Conservation (phyloP, 371 early-diverging fungal genomes). For the Mortierella sp. region DNA sequence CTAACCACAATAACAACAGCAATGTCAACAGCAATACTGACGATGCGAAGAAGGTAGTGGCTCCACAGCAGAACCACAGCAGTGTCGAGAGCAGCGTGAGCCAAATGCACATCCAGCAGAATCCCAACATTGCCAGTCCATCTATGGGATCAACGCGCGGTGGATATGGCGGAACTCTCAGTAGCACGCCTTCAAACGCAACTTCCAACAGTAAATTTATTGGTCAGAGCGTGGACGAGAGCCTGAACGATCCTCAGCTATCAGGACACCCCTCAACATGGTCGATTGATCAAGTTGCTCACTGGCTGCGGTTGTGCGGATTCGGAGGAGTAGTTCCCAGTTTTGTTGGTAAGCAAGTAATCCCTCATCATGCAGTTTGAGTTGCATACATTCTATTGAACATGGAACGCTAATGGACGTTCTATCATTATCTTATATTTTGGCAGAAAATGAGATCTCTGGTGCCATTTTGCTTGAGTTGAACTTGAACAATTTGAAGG, state of each 20-base stretch:
- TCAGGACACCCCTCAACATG: slow-evolving; percentile 59
- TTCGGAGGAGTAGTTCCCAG: slow-evolving; percentile 62
- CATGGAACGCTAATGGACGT: no score
- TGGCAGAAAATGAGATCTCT: slow-evolving; percentile 74
- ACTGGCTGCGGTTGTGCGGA: slow-evolving; percentile 69
- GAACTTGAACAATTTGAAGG: slow-evolving; percentile 73
- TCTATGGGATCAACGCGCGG: slow-evolving; percentile 22
- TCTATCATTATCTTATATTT: background rate
- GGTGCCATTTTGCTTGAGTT: slow-evolving; percentile 75
- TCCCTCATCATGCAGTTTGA: background rate
- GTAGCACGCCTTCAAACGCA: slow-evolving; percentile 4
- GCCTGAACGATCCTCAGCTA: slow-evolving; percentile 46
- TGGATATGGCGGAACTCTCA: slow-evolving; percentile 14
- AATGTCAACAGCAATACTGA: slow-evolving; percentile 4
- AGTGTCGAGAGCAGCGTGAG: slow-evolving; percentile 14
- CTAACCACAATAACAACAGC: slow-evolving; percentile 12
- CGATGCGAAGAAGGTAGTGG: slow-evolving; percentile 2
- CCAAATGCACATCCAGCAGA: slow-evolving; percentile 47
- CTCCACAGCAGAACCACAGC: slow-evolving; percentile 15
- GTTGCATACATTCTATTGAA: no score
- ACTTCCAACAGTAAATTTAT: slow-evolving; percentile 25
- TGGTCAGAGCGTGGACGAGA: slow-evolving; percentile 43
- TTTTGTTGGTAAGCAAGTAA: slow-evolving; percentile 66
- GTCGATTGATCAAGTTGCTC: slow-evolving; percentile 69
- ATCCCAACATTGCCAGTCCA: slow-evolving; percentile 31